Evolutionary conservation across 2,329 filamentous ascomycete species (phyloP), one percentile per base, ranked within the genome.

Genomic region (Penicillium sp.): DNA sequence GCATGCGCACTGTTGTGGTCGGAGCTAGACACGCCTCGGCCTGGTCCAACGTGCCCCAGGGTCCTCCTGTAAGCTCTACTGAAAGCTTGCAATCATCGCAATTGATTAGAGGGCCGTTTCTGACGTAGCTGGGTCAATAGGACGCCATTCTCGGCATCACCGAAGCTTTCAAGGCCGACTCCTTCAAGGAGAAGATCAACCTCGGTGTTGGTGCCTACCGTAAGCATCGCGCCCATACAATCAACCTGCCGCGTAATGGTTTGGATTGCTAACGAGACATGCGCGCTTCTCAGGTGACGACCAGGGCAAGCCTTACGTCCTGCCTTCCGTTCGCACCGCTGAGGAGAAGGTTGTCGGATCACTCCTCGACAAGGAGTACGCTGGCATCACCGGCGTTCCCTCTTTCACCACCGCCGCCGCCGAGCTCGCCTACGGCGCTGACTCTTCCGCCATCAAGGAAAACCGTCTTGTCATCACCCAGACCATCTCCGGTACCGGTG

Each of bases 101-200:
- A 35, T 33, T 29, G 16, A 13, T 30, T 40, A 16, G 31, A 38
- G 39, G 49, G 40, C 41, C 45, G 51, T 55, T 63, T 50, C 63
- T 69, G 50, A 64, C 53, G 30, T 49, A 58, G 58, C 55, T 44
- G 33, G 48, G 41, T 40, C 46, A 36, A 19, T 63, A 70, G 67
- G 70, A 72, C 63, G 75, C 74, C 27, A 77, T 77, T 59, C 67
- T 77, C 54, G 75, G 76, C 66, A 76, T 99, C 76, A 97, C 93
- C 57, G 93, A 99, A 78, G 93, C 93, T 54, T 99, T 93, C 87
- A 99, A 97, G 82, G 91, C 91, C 74, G 93, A 99, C 73, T 81
- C 79, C 66, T 92, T 95, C 75, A 78, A 83, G 57, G 84, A 95
- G 79, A 99, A 97, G 84, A 97, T 99, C 80, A 97, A 97, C 79